Evolutionary conservation across 192 early-diverging fungal species (phyloP).

Genomic region (Umbelopsis ramanniana): DNA sequence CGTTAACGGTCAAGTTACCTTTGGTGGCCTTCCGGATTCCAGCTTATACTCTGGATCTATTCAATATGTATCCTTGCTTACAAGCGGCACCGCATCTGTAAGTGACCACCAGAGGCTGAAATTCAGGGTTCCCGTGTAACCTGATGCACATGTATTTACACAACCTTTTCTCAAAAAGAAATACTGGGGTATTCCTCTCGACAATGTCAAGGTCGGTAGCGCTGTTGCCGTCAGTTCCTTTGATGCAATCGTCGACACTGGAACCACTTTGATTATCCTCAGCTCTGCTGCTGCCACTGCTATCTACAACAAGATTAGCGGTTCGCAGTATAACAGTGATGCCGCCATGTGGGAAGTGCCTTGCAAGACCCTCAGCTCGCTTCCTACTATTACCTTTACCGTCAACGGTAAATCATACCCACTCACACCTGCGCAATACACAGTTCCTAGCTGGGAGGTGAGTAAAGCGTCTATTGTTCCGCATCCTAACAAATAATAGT

Average conservation of each 20-base stretch:
- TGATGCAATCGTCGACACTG: conserved; percentile 25
- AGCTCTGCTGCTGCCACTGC: neutral
- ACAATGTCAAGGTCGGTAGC: conserved; percentile 21
- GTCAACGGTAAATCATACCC: conserved; percentile 25
- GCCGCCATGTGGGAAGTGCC: neutral
- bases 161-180: neutral
- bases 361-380: conserved; percentile 1
- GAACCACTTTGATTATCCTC: conserved; percentile 38
- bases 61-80: conserved; percentile 18
- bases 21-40: conserved; percentile 31
- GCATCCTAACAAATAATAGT: too few relatives aligned
- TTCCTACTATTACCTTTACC: conserved; percentile 32
- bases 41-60: conserved; percentile 28
- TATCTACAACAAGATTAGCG: conserved; percentile 19
- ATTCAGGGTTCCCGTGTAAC: neutral
- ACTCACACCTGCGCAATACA: conserved; percentile 35
- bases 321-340: neutral
- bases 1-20: conserved; percentile 34
- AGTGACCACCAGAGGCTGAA: neutral
- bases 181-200: conserved; percentile 36
- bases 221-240: neutral
- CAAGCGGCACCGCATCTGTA: neutral
- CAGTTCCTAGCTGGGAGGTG: conserved; percentile 27
- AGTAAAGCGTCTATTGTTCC: neutral
- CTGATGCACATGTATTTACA: conserved; percentile 3